Base-by-base conservation (phyloP, 805 yeast genomes). In the Ogataea methylovora region DNA sequence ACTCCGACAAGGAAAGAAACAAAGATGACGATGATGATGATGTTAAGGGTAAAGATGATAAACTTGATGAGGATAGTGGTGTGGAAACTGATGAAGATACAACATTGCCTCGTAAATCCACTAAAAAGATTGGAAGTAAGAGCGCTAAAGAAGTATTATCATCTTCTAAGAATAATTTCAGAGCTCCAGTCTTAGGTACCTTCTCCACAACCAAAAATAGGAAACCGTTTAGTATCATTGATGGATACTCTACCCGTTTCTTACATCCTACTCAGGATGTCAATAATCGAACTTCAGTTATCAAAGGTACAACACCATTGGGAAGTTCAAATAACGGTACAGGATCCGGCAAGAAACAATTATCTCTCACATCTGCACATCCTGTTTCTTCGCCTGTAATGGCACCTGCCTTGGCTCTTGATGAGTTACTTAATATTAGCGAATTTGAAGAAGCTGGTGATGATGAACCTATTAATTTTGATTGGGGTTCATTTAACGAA, bases 51-150 rank as follows among this genome's bases (percentile, higher is more conserved):
- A 37, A 36, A 28, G 88, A 82, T 48, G 51, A 48, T 10, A 45
- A 39, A 24, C 51, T 49, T 19, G 45, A 41, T 17, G 40, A 11
- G 10, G 47, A 72, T 36, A 80, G 83, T 44, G 95, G 92, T 28
- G 96, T 88, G 47, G 84, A 94, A 12, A 92, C 98, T 0, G 98
- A 90, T 56, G 96, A 86, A 42, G 97, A 90, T 51, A 71, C 75
- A n/a, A 69, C 79, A 13, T 59, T 90, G 29, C 96, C 97, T 4
- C 77, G 77, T 3, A 76, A 81, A 5, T 65, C 82, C 3, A 65
- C 75, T 13, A 63, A 71, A 29, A 74, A 68, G 37, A 69, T 74
- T 26, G 94, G 94, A 2, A 71, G 83, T 9, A 83, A 85, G 45
- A 80, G 85, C n/a, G 81, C 79, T n/a, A 87, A 90, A 43, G 97